These are phyloP conservation scores for Torulaspora globosa DNA, from an alignment of 1,139 yeast genomes.

Conservation along the genomic window DNA sequence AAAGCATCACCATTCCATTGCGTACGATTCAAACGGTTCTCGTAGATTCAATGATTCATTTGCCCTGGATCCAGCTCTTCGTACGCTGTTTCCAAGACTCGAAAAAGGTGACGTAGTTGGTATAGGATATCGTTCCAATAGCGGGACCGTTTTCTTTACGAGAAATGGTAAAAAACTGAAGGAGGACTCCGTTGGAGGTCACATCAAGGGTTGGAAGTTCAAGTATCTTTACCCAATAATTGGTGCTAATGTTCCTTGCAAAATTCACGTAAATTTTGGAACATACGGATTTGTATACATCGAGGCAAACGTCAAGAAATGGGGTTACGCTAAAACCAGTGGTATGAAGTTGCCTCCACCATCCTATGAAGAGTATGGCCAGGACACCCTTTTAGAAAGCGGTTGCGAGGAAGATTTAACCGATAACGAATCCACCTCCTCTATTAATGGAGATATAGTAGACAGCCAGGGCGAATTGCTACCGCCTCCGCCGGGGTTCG, in stretches of 20 bases:
- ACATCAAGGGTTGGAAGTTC: slow-evolving; percentile 69
- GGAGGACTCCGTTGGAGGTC: slow-evolving; percentile 68
- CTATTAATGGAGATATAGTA: slow-evolving; percentile 22
- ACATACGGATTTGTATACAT: slow-evolving; percentile 90
- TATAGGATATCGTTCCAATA: slow-evolving; percentile 56
- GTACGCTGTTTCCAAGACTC: slow-evolving; percentile 66
- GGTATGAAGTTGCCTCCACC: slow-evolving; percentile 74
- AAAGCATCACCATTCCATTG: slow-evolving; percentile 70
- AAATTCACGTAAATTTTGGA: slow-evolving; percentile 80
- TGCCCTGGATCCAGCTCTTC: slow-evolving; percentile 45
- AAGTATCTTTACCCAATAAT: slow-evolving; percentile 84
- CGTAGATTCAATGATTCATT: slow-evolving; percentile 79
- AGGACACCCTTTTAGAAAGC: slow-evolving; percentile 41
- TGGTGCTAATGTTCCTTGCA: slow-evolving; percentile 75
- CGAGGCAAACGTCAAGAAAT: slow-evolving; percentile 84
- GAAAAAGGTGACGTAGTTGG: slow-evolving; percentile 71
- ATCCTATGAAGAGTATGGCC: slow-evolving; percentile 51
- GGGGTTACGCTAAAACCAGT: slow-evolving; percentile 80
- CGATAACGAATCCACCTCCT: slow-evolving; percentile 33
- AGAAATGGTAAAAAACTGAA: slow-evolving; percentile 65
- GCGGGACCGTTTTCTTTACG: slow-evolving; percentile 64
- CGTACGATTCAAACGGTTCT: slow-evolving; percentile 81
- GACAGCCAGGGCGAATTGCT: slow-evolving; percentile 29
- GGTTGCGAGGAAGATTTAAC: slow-evolving; percentile 38
- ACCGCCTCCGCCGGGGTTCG: slow-evolving; percentile 39